These are phyloP conservation scores for Diddensiella transvaalensis DNA, from an alignment of 805 yeast species.

Conservation along the genomic window DNA sequence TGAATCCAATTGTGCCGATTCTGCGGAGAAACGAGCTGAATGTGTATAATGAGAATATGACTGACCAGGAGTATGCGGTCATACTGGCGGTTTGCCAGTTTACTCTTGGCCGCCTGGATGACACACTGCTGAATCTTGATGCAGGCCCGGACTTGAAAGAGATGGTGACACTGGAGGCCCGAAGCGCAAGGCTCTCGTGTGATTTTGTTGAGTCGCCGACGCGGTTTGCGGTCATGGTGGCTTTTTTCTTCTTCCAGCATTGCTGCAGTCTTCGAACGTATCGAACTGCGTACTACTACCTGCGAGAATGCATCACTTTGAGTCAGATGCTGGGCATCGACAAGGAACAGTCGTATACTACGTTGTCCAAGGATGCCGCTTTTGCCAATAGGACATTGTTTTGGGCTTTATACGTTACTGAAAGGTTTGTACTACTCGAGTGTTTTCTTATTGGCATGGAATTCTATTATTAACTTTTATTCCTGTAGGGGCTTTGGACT, in stretches of 20 bases:
- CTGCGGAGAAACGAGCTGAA: background rate
- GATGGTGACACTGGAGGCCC: background rate
- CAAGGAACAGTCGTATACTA: conserved; percentile 9
- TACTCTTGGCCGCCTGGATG: conserved; percentile 4
- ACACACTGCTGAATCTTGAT: background rate
- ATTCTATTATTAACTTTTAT: no score
- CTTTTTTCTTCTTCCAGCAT: conserved; percentile 3
- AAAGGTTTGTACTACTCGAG: no score
- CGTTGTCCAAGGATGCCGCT: background rate
- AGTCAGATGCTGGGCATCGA: conserved; percentile 15
- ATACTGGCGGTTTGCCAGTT: background rate
- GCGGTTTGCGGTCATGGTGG: conserved; percentile 2
- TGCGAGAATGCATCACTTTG: conserved; percentile 18
- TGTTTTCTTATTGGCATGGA: no score
- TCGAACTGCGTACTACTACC: conserved; percentile 5
- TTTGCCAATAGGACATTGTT: conserved; percentile 11
- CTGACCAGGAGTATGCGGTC: conserved; percentile 2
- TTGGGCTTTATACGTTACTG: conserved; percentile 15
- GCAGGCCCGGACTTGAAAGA: background rate
- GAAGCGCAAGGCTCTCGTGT: background rate
- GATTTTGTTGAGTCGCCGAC: background rate
- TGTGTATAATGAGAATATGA: background rate
- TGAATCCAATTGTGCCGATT: background rate
- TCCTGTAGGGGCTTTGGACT: conserved; percentile 4
- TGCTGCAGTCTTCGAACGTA: background rate